Base-by-base conservation (phyloP, 768 basidiomycete species). In the Phlebiopsis gigantea region DNA sequence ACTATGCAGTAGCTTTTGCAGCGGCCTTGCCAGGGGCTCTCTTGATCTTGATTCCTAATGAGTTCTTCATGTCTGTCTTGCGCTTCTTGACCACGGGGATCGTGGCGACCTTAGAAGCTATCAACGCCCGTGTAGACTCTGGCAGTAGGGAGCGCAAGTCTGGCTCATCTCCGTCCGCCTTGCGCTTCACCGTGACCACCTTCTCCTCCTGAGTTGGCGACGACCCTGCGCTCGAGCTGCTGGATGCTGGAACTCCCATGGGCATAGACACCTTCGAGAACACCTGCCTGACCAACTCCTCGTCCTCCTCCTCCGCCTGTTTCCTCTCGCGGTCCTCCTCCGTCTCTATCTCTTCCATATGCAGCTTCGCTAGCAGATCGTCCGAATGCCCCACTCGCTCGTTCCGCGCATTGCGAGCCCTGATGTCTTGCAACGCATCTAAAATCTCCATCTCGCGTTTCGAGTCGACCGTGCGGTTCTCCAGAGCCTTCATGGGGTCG, bases 381-480 rank as follows among this genome's bases (percentile, higher is more conserved):
- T 84, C 84, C 0, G 82, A 73, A 43, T 90, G 82, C 15, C 90
- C 93, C 21, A 92, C 76, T 28, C 93, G 79, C 63, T 98, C 96
- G 62, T 93, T 92, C 55, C 94, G 81, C 1, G 92, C 88, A 68
- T 94, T 94, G 53, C 86, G 77, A 10, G 88, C 88, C 53, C 90
- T 79, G 57, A 94, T 92, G 60, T 98, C 95, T 68, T 97, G 93
- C 57, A 99, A 76, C 12, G 93, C 93, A 68, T 99, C 97, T 63
- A 98, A 79, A 54, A 96, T 88, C 66, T 98, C 97, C 97, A 99
- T 99, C 74, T 98, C 96, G 51, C 95, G 83, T 71, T 96, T 94
- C 30, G 91, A 91, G 73, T 96, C 92, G 44, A 85, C 77, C 30
- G 93, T 94, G 52, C 91, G 86, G 70, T 92, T 91, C 79, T 99